Evolutionary conservation across 805 yeast genomes (phyloP).

Genomic region (Hanseniaspora guilliermondii): DNA sequence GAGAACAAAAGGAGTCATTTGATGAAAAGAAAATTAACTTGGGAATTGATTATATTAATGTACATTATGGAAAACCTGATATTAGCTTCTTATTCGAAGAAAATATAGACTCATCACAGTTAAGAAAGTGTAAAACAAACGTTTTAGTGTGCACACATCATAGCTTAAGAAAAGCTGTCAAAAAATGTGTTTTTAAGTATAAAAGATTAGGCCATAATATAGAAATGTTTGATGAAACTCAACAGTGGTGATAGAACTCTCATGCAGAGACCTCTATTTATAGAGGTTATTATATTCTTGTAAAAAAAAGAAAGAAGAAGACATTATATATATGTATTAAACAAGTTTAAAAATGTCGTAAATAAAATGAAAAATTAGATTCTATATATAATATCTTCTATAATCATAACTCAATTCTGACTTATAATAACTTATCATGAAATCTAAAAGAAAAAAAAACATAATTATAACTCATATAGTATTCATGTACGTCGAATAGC

Average conservation of each 20-base stretch:
- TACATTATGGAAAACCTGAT: conserved; percentile 37
- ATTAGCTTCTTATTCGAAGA: conserved; percentile 28
- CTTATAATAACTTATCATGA: too few species aligned
- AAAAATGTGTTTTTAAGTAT: conserved; percentile 33
- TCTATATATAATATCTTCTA: too few species aligned
- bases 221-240: conserved; percentile 47
- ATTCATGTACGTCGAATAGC: too few species aligned
- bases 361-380: too few species aligned
- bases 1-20: background rate
- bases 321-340: too few species aligned
- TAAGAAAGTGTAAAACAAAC: conserved; percentile 31
- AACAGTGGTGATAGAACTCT: conserved; percentile 35
- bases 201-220: conserved; percentile 25
- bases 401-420: too few species aligned
- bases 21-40: conserved; percentile 17
- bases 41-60: conserved; percentile 29
- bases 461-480: too few species aligned
- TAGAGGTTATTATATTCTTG: too few species aligned
- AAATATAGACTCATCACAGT: conserved; percentile 31
- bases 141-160: conserved; percentile 48
- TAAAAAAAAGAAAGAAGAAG: background rate
- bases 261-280: too few species aligned
- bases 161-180: conserved; percentile 40
- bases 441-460: too few species aligned
- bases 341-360: too few species aligned